phyloP scores from a whole-genome alignment of 371 early-diverging fungal genomes.

The Phascolomyces articulosus region DNA sequence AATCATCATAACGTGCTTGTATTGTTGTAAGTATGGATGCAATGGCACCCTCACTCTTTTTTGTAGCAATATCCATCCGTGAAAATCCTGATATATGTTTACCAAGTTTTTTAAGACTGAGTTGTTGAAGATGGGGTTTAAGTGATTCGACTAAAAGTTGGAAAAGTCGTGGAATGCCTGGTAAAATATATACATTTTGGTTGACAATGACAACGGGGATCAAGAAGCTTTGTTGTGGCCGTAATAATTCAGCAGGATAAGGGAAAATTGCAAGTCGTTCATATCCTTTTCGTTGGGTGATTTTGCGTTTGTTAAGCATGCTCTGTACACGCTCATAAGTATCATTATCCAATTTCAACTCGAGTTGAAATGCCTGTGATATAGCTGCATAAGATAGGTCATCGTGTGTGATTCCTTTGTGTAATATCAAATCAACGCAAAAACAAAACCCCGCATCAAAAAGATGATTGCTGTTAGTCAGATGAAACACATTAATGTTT shows the following conservation, averaged over 20 bases:
- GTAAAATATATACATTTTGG: conserved; percentile 70
- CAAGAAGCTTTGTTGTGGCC: conserved; percentile 46
- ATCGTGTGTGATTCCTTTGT: conserved; percentile 62
- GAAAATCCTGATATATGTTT: conserved; percentile 1
- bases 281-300: conserved; percentile 25
- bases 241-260: conserved; percentile 30
- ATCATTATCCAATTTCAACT: conserved; percentile 46
- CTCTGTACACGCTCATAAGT: conserved; percentile 56
- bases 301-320: conserved; percentile 19
- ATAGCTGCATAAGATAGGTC: conserved; percentile 73
- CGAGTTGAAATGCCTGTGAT: conserved; percentile 60
- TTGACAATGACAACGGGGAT: conserved; percentile 69
- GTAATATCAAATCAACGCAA: too few species aligned
- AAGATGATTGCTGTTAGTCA: too few species aligned
- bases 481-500: neutral
- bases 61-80: conserved; percentile 55
- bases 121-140: conserved; percentile 19
- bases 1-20: conserved; percentile 34
- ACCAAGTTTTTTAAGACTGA: neutral
- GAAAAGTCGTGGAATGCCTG: conserved; percentile 74
- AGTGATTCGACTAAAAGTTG: conserved; percentile 48
- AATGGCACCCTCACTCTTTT: conserved; percentile 46
- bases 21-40: conserved; percentile 47
- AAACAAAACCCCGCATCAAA: neutral
- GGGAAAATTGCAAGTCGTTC: conserved; percentile 71